A percentile compares a stretch with the other conserved stretches of the same genome.
Conservation (phyloP, 1,284 basidiomycete species). For the Naganishia cerealis region DNA sequence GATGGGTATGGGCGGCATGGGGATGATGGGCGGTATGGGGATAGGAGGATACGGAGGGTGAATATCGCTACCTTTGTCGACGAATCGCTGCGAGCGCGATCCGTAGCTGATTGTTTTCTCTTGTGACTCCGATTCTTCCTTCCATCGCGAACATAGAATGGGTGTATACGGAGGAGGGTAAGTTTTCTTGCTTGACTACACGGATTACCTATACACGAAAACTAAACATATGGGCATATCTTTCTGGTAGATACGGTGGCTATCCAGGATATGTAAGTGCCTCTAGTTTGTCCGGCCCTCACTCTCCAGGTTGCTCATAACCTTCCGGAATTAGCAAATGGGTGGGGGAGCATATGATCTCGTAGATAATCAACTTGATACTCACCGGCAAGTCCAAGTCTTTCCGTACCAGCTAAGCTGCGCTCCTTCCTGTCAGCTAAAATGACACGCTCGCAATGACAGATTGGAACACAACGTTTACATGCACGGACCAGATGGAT, state of each 20-base stretch:
- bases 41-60: slow-evolving; percentile 24
- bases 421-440: not conserved
- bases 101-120: not conserved
- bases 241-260: slow-evolving; percentile 13
- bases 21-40: slow-evolving; percentile 29
- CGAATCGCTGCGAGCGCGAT: not conserved
- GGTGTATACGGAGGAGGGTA: slow-evolving; percentile 21
- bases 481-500: slow-evolving; percentile 34
- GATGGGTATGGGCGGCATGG: slow-evolving; percentile 34
- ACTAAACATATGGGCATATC: not conserved
- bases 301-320: not conserved
- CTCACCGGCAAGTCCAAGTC: slow-evolving; percentile 31
- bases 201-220: not conserved
- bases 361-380: slow-evolving; percentile 25
- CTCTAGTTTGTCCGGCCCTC: not conserved
- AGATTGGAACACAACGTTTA: slow-evolving; percentile 33
- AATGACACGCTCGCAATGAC: not conserved
- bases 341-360: slow-evolving; percentile 36
- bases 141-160: not conserved
- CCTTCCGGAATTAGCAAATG: slow-evolving; percentile 27
- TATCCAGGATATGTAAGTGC: slow-evolving; percentile 31
- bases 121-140: not conserved
- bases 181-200: not conserved
- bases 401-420: not conserved
- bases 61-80: not conserved